These are phyloP conservation scores for Curvularia spicifera DNA, from an alignment of 2,329 filamentous ascomycete species.

Conservation along the genomic window DNA sequence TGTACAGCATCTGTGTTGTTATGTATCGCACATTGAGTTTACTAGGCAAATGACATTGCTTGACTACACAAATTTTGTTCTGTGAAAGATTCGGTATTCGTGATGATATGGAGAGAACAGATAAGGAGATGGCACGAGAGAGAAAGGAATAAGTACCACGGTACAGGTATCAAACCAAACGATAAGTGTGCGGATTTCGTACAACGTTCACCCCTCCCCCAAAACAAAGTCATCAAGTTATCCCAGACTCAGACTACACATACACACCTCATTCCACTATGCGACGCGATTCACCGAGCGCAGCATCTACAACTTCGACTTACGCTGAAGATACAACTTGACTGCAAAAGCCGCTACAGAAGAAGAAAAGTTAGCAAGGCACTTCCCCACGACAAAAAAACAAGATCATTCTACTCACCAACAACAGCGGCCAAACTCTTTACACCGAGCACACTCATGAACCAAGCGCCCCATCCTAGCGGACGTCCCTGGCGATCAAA, in stretches of 20 bases:
- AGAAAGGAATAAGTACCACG: background rate
- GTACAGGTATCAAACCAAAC: constrained; percentile 1
- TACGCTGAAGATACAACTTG: constrained; percentile 15
- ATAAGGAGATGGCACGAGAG: background rate
- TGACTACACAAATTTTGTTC: background rate
- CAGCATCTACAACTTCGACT: constrained; percentile 8
- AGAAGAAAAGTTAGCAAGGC: constrained; percentile 1
- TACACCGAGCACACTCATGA: constrained; percentile 38
- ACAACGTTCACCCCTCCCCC: background rate
- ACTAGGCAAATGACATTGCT: background rate
- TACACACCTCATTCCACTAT: background rate
- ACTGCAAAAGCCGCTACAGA: constrained; percentile 11
- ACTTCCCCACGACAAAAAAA: background rate
- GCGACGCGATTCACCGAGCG: background rate
- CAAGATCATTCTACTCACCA: constrained; percentile 35
- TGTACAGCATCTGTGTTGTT: background rate
- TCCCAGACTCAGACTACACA: background rate
- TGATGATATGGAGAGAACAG: background rate
- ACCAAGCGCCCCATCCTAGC: constrained; percentile 45
- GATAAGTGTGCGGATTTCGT: background rate
- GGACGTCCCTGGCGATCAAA: constrained; percentile 64
- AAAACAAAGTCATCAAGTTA: background rate
- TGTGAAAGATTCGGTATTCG: background rate
- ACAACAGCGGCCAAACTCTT: constrained; percentile 41
- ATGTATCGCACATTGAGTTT: background rate